phyloP scores from a whole-genome alignment of 805 yeast species.

The Brettanomyces anomalus region DNA sequence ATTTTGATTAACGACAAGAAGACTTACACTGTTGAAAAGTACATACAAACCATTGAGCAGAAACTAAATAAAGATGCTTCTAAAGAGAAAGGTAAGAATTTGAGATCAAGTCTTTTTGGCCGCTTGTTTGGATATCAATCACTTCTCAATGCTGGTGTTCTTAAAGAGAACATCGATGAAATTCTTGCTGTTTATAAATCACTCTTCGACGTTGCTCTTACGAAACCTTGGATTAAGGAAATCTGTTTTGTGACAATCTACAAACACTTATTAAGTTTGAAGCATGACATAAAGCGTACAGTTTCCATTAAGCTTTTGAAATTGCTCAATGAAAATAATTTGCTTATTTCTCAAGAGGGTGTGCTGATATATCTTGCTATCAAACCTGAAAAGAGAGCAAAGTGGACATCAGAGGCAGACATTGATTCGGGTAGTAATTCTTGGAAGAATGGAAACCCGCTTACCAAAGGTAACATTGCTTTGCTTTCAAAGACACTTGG shows the following conservation, averaged over 20 bases:
- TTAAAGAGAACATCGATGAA: constrained; percentile 17
- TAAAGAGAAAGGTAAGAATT: constrained; percentile 68
- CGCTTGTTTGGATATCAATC: constrained; percentile 77
- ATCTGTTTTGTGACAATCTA: constrained; percentile 65
- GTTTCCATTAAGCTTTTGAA: constrained; percentile 24
- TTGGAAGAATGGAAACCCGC: constrained; percentile 73
- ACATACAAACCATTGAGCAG: constrained; percentile 27
- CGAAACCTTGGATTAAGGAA: constrained; percentile 83
- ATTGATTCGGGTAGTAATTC: constrained; percentile 10
- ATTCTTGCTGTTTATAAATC: constrained; percentile 33
- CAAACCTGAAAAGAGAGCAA: constrained; percentile 23
- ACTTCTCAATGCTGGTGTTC: constrained; percentile 45
- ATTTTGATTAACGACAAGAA: constrained; percentile 22
- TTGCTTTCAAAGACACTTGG: constrained; percentile 54
- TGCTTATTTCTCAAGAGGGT: constrained; percentile 71
- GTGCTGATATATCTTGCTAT: constrained; percentile 58
- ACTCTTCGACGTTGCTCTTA: constrained; percentile 47
- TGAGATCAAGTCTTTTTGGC: constrained; percentile 74
- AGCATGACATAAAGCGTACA: constrained; percentile 10
- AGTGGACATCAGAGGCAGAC: constrained; percentile 11
- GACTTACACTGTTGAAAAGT: constrained; percentile 29
- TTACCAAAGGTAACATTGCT: constrained; percentile 59
- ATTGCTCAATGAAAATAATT: constrained; percentile 39
- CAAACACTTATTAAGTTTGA: constrained; percentile 33
- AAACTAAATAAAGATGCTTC: constrained; percentile 30